Conservation (phyloP, 306 rosid species). For the Quercus engelmannii region DNA sequence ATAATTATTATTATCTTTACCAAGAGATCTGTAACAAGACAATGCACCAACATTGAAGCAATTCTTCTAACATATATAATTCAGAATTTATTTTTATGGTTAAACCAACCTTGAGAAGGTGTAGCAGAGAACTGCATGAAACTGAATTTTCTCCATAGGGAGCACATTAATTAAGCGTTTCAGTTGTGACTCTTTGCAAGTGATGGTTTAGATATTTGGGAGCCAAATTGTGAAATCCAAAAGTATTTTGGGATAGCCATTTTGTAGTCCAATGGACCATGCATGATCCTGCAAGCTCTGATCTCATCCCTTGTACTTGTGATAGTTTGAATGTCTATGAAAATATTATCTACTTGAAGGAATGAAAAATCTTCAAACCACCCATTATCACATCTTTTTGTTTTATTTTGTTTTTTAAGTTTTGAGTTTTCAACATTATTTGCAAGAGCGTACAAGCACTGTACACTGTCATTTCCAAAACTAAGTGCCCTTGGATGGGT, state of each 20-base stretch:
- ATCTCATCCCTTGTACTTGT: conserved; percentile 24
- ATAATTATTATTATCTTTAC: too few relatives aligned
- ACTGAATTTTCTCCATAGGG: too few relatives aligned
- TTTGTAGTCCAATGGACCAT: conserved; percentile 40
- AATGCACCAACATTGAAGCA: not conserved
- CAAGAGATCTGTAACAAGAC: too few relatives aligned
- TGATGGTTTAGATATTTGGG: too few relatives aligned
- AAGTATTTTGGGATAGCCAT: conserved; percentile 31
- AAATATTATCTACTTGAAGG: conserved; percentile 69
- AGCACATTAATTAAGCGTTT: too few relatives aligned
- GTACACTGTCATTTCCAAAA: conserved; percentile 7
- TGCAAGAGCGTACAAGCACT: conserved; percentile 2
- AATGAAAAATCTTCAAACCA: conserved; percentile 65
- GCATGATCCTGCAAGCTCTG: conserved; percentile 55
- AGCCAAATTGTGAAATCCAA: not conserved
- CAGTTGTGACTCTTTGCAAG: too few relatives aligned
- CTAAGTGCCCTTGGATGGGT: too few relatives aligned
- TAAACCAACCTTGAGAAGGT: conserved; percentile 55
- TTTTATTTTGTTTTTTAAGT: not conserved
- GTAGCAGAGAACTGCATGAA: conserved; percentile 52
- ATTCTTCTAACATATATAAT: conserved; percentile 51
- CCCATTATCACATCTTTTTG: conserved; percentile 36
- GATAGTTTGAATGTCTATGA: conserved; percentile 49
- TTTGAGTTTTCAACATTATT: conserved; percentile 6
- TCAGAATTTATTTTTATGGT: conserved; percentile 42